Evolutionary conservation across 805 yeast genomes (phyloP).

Genomic region (Yarrowia deformans): DNA sequence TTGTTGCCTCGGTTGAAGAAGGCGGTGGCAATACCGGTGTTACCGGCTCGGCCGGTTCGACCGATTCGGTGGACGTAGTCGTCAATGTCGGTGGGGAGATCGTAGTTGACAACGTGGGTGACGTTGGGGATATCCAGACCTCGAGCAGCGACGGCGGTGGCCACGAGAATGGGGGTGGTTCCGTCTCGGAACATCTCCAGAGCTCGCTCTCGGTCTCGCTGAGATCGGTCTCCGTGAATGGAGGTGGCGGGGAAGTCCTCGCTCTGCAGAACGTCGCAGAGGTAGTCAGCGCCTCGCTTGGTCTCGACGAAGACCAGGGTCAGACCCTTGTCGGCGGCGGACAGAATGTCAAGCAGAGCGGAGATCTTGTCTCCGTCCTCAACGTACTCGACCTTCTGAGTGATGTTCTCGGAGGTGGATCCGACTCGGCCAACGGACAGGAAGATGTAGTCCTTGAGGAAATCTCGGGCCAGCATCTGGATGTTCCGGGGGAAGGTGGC

Average conservation of each 20-base stretch:
- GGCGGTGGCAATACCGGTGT: constrained; percentile 97
- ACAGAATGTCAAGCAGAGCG: constrained; percentile 84
- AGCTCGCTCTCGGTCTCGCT: constrained; percentile 97
- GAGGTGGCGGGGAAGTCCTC: constrained; percentile 97
- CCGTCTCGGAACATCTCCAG: constrained; percentile 93
- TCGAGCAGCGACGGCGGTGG: constrained; percentile 99
- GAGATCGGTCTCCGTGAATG: constrained; percentile 99
- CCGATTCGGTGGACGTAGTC: constrained; percentile 99
- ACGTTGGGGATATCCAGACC: constrained; percentile 99
- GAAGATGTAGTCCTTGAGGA: constrained; percentile 93
- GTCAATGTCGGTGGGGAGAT: constrained; percentile 95
- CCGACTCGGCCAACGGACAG: constrained; percentile 99
- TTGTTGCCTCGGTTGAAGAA: constrained; percentile 96
- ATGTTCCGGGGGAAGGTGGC: constrained; percentile 99
- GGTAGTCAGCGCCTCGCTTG: constrained; percentile 96
- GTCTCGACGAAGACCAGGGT: constrained; percentile 97
- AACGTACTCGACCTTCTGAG: constrained; percentile 90
- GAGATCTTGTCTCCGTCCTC: constrained; percentile 93
- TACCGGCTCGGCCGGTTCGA: constrained; percentile 99
- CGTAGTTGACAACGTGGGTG: constrained; percentile 96
- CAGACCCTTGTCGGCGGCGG: constrained; percentile 82
- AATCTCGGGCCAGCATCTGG: constrained; percentile 96
- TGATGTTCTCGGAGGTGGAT: constrained; percentile 97
- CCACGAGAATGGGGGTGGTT: constrained; percentile 91
- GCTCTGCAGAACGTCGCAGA: constrained; percentile 88